Percentiles rank a stretch among this genome's conserved stretches.
Evolutionary conservation across 2,329 filamentous ascomycete species (phyloP).

Genomic region (Cytospora leucostoma): DNA sequence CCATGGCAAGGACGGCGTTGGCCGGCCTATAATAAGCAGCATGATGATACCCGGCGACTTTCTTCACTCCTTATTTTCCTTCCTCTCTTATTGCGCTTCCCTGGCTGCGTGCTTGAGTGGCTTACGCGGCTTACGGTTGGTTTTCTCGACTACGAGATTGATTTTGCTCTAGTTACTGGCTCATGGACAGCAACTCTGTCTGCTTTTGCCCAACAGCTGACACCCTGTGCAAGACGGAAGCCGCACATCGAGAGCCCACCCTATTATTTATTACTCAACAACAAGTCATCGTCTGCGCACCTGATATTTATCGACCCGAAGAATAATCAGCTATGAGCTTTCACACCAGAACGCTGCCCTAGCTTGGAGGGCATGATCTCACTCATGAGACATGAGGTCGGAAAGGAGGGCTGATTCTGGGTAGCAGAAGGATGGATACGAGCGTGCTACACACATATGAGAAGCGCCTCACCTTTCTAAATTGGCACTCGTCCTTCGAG

Average conservation of each 20-base stretch:
- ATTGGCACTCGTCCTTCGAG: neutral
- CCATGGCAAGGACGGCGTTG: neutral
- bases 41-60: slow-evolving; percentile 19
- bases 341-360: neutral
- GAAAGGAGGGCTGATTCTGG: neutral
- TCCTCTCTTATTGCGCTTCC: neutral
- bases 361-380: neutral
- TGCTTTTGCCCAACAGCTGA: neutral
- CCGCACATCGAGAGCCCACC: neutral
- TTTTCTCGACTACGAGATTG: neutral
- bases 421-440: neutral
- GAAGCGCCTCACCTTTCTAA: neutral
- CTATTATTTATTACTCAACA: neutral
- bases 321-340: neutral
- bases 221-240: neutral
- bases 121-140: neutral
- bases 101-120: neutral
- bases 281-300: neutral
- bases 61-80: neutral
- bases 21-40: neutral
- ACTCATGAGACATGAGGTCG: neutral
- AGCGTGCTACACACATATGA: neutral
- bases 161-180: too few species aligned
- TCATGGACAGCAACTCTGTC: too few species aligned
- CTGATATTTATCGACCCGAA: neutral